Base-by-base conservation (phyloP, 768 basidiomycete species). In the Lactarius quietus region DNA sequence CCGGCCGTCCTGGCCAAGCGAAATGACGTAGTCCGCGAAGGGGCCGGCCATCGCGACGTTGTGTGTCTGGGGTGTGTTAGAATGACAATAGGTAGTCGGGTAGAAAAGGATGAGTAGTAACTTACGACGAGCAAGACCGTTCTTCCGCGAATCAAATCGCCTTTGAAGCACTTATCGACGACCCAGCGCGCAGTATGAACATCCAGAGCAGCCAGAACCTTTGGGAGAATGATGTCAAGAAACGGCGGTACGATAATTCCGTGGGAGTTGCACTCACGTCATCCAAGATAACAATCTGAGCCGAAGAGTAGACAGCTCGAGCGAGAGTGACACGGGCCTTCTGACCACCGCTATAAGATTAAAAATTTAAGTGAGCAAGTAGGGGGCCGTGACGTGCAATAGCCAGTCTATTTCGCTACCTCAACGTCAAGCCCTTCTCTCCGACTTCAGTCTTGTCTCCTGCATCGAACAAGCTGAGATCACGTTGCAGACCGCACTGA, bases 261-360 rank as follows among this genome's bases (percentile, higher is more conserved):
- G 14, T 6, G 6, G 18, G n/a, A 4, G n/a, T 45, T 35, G 48
- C 29, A 14, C 72, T 53, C n/a, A 90, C 84, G 71, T 92, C 90
- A 70, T 93, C 91, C 48, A 92, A 74, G 12, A 93, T 74, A 7
- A 93, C 71, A 20, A 86, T 83, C 29, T 83, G 73, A 0, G 90
- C 85, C 18, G 74, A 74, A 2, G 83, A 83, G 71, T 88, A 88
- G 1, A 86, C 75, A 0, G 86, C 85, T 12, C 86, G 77, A 3
- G 86, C 86, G 28, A 86, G 75, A 1, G 83, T 83, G 53, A 87
- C 74, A 35, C 86, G 72, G 72, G 78, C 84, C 78, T 87, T 85
- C 71, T 86, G 84, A 38, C 84, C 84, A 36, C 84, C 84, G 69
- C 78, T 80, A 26, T 33, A 33, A 33, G 33, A 33, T n/a, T 3